These are phyloP conservation scores for Dioszegia crocea DNA, from an alignment of 768 basidiomycete species.

Conservation along the genomic window DNA sequence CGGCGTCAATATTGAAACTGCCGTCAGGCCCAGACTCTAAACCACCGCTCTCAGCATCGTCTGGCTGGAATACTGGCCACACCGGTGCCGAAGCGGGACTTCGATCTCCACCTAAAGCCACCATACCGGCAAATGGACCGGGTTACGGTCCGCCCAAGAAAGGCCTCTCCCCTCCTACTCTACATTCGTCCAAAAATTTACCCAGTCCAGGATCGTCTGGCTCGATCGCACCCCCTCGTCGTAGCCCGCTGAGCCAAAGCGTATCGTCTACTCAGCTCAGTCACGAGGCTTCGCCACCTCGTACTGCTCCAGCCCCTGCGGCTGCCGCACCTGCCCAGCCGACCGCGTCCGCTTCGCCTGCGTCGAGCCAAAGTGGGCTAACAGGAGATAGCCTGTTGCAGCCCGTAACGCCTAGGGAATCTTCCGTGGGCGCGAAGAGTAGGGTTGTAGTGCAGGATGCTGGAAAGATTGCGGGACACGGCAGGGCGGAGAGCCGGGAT, in stretches of 20 bases:
- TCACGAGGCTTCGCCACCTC: neutral
- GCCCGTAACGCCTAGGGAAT: conserved; percentile 30
- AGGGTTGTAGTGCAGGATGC: neutral
- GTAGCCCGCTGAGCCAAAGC: conserved; percentile 5
- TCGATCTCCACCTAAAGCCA: too few relatives aligned
- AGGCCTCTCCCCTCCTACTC: neutral
- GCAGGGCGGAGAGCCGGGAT: neutral
- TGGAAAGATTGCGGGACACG: neutral
- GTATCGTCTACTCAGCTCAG: conserved; percentile 4
- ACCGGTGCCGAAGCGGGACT: too few relatives aligned
- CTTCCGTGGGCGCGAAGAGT: neutral
- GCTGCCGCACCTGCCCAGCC: neutral
- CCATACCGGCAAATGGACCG: too few relatives aligned
- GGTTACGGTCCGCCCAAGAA: neutral
- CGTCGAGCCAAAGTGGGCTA: conserved; percentile 11
- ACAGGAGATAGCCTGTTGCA: conserved; percentile 23
- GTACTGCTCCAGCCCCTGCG: neutral
- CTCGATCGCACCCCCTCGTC: neutral
- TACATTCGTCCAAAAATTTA: neutral
- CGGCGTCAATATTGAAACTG: neutral
- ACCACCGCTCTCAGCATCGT: too few relatives aligned
- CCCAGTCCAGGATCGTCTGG: neutral
- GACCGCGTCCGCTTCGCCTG: conserved; percentile 12
- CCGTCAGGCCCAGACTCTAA: neutral
- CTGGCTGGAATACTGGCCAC: neutral